phyloP scores from a whole-genome alignment of 306 rosid genomes.

The barrel medic (Medicago truncatula) region MtrunA17r5.0-ANR NC_053048.1:40130001-40130500 shows the following conservation, averaged over 20 bases:
- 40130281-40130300: constrained; percentile 14
- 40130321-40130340: constrained; percentile 41
- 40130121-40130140: neutral
- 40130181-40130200: constrained; percentile 21
- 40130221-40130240: neutral
- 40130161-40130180: neutral
- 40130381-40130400: neutral
- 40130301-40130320: constrained; percentile 35
- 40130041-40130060: too few relatives aligned
- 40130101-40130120: too few relatives aligned
- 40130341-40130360: constrained; percentile 43
- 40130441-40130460: constrained; percentile 32
- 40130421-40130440: constrained; percentile 29
- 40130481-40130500: constrained; percentile 9
- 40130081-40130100: too few relatives aligned
- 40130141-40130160: neutral
- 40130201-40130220: constrained; percentile 1
- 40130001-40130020: too few relatives aligned
- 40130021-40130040: too few relatives aligned
- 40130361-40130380: constrained; percentile 15
- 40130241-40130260: constrained; percentile 3
- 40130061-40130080: too few relatives aligned
- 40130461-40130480: constrained; percentile 26
- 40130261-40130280: constrained; percentile 21
- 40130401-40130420: constrained; percentile 15